Conservation (phyloP, 192 early-diverging fungal genomes). For the Umbelopsis sp. region DNA sequence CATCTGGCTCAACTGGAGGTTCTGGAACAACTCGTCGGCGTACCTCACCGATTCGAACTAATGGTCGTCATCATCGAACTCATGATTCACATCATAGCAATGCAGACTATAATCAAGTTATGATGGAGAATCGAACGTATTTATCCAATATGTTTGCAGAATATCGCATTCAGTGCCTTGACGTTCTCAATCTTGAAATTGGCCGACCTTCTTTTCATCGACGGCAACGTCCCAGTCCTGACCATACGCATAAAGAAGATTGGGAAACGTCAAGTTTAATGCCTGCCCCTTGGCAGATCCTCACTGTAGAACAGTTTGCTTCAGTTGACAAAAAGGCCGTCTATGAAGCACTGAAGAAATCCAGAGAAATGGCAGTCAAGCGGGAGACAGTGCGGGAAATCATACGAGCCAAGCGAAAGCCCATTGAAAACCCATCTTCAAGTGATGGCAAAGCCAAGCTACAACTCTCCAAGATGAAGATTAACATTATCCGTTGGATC, state of each 20-base stretch:
- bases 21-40: neutral
- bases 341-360: conserved; percentile 19
- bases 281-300: conserved; percentile 23
- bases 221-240: neutral
- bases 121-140: conserved; percentile 16
- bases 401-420: neutral
- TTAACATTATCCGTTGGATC: neutral
- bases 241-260: neutral
- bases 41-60: neutral
- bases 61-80: neutral
- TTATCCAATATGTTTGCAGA: conserved; percentile 9
- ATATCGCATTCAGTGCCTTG: conserved; percentile 19
- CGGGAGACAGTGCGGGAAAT: conserved; percentile 16
- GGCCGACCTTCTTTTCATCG: conserved; percentile 24
- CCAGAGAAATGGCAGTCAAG: conserved; percentile 8
- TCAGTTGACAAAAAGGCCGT: conserved; percentile 14
- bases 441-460: neutral
- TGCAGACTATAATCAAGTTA: conserved; percentile 5
- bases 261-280: conserved; percentile 19
- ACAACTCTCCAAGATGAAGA: neutral
- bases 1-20: neutral
- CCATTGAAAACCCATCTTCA: neutral
- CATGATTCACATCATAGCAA: neutral
- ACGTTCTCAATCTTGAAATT: conserved; percentile 19
- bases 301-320: conserved; percentile 22